Evolutionary conservation across 1,139 yeast species (phyloP), one percentile per base, ranked within the genome.

Genomic region (Kodamaea sp.): DNA sequence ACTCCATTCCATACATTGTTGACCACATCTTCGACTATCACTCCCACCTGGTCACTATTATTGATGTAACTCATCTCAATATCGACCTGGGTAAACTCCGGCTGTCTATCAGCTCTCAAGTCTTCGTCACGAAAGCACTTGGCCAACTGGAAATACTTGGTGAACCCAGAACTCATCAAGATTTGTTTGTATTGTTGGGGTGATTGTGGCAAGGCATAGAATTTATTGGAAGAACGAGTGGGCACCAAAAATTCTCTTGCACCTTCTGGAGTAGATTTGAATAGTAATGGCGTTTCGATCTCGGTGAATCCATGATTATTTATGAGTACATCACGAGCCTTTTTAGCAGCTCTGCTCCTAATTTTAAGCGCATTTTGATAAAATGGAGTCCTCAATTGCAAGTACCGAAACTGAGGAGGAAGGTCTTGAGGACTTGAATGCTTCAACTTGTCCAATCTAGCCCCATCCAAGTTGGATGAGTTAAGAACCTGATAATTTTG

Each of bases 151-250:
- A 80, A 92, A 60, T 92, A 92, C 31, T 77, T 73, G 34, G 84
- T 74, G 29, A 94, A 78, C 0, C 98, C 99, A 25, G 96, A 83
- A 4, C 97, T 95, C 92, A 92, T 92, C 26, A 92, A 64, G 24
- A 92, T 69, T 60, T 92, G 98, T 55, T 94, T 92, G 53, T 90
- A 92, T 55, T 92, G 98, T 54, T 92, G 99, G 0, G 99, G 99
- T 15, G 96, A 86, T 59, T 92, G 99, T 0, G 97, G 97, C 26
- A 92, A 67, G 0, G 98, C 97, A 56, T 90, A 92, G 57, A 87
- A 86, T 3, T 71, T 63, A 9, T 73, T 68, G 4, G 64, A 59
- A 12, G 71, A 61, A 43, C 97, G 72, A 0, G 97, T 88, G 0
- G 98, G 98, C 0, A 92, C 97, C 35, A 94, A 61, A 53, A 92